Percentiles rank a stretch among this genome's conserved stretches.
Evolutionary conservation across 2,329 filamentous ascomycete species (phyloP).

Genomic region (Hysterium pulicare): DNA sequence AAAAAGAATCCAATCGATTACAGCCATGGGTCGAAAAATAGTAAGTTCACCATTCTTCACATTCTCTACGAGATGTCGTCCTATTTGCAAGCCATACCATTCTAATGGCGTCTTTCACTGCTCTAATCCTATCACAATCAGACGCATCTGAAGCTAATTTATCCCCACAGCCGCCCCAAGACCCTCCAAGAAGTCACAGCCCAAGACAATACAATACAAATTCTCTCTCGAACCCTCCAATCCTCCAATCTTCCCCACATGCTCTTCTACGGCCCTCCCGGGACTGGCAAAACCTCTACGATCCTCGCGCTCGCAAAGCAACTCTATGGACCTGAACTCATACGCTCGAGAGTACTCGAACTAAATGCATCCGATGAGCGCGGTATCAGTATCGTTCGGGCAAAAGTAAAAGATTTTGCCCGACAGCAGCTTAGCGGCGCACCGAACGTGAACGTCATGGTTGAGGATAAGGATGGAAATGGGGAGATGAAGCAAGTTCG

Average conservation of each 20-base stretch:
- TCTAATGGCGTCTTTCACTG: background rate
- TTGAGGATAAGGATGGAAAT: slow-evolving; percentile 35
- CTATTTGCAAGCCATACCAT: background rate
- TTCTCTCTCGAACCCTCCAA: slow-evolving; percentile 88
- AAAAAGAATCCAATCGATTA: slow-evolving; percentile 61
- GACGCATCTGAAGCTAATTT: background rate
- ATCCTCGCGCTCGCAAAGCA: slow-evolving; percentile 96
- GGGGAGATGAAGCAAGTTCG: slow-evolving; percentile 26
- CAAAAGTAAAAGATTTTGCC: slow-evolving; percentile 98
- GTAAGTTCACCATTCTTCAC: slow-evolving; percentile 47
- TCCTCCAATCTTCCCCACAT: slow-evolving; percentile 98
- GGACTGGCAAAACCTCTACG: slow-evolving; percentile 96
- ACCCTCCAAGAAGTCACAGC: slow-evolving; percentile 91
- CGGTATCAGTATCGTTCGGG: slow-evolving; percentile 92
- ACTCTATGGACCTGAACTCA: slow-evolving; percentile 91
- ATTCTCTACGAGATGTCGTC: background rate
- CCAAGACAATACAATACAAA: slow-evolving; percentile 93
- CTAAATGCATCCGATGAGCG: slow-evolving; percentile 99
- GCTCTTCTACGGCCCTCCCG: slow-evolving; percentile 97
- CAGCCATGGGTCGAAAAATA: slow-evolving; percentile 99
- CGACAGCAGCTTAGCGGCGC: slow-evolving; percentile 88
- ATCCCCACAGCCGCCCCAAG: slow-evolving; percentile 74
- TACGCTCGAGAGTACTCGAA: slow-evolving; percentile 92
- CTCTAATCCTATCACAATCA: background rate
- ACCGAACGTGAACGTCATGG: slow-evolving; percentile 61